phyloP scores from a whole-genome alignment of 805 yeast species.

The Pichia sporocuriosa region DNA sequence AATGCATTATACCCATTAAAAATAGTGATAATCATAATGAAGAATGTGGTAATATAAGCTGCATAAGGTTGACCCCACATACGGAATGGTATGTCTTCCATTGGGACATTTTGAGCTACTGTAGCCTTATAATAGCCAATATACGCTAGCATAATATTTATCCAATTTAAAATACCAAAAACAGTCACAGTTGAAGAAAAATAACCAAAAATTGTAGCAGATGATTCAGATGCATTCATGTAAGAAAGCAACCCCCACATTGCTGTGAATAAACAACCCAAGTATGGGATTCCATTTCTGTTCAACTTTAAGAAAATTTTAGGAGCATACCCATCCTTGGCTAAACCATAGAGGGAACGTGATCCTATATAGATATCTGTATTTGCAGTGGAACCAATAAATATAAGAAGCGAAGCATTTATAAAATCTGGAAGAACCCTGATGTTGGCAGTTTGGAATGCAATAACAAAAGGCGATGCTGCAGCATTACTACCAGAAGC shows the following conservation, averaged over 20 bases:
- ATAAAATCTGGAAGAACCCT: conserved; percentile 54
- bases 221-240: conserved; percentile 8
- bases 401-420: conserved; percentile 56
- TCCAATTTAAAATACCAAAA: conserved; percentile 19
- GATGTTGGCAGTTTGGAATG: conserved; percentile 48
- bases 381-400: conserved; percentile 62
- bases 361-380: conserved; percentile 61
- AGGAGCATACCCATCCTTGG: conserved; percentile 59
- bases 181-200: conserved; percentile 18
- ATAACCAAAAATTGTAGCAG: conserved; percentile 16
- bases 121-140: conserved; percentile 14
- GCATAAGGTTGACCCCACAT: conserved; percentile 19
- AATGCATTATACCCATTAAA: conserved; percentile 19
- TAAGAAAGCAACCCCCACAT: conserved; percentile 15
- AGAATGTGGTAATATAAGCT: conserved; percentile 13
- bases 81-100: conserved; percentile 16
- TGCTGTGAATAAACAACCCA: conserved; percentile 13
- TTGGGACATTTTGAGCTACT: conserved; percentile 13
- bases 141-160: conserved; percentile 14
- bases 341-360: conserved; percentile 52
- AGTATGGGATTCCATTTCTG: conserved; percentile 56
- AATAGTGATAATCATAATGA: conserved; percentile 12
- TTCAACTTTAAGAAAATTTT: conserved; percentile 53
- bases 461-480: conserved; percentile 64
- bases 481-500: conserved; percentile 39